phyloP scores from a whole-genome alignment of 2,329 filamentous ascomycete genomes.

The Bretziella fagacearum region DNA sequence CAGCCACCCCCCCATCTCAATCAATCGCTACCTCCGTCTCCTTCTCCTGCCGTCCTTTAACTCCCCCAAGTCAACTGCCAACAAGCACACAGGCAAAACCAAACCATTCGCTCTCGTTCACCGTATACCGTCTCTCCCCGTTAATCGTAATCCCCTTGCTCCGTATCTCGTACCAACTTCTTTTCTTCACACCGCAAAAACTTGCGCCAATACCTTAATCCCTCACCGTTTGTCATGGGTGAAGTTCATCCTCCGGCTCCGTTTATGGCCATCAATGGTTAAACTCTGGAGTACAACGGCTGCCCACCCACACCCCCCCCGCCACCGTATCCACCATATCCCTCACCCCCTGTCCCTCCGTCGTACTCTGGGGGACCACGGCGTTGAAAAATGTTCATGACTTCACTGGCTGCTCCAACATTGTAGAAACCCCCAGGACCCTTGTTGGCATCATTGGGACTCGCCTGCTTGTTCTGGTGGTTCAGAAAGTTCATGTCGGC shows the following conservation, averaged over 20 bases:
- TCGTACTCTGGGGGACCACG: slow-evolving; percentile 47
- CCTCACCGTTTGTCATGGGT: background rate
- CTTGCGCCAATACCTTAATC: background rate
- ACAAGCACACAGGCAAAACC: too few relatives aligned
- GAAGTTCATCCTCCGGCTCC: background rate
- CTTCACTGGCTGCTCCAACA: slow-evolving; percentile 38
- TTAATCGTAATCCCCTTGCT: background rate
- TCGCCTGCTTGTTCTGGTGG: slow-evolving; percentile 23
- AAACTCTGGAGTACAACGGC: too few relatives aligned
- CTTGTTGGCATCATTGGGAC: slow-evolving; percentile 17
- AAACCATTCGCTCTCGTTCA: too few relatives aligned
- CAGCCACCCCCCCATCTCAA: background rate
- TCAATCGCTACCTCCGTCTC: slow-evolving; percentile 6
- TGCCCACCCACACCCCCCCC: too few relatives aligned
- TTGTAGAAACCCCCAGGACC: slow-evolving; percentile 43
- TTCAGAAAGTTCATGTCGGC: slow-evolving; percentile 91
- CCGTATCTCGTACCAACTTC: background rate
- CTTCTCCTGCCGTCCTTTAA: background rate
- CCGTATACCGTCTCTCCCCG: too few relatives aligned
- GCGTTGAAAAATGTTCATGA: slow-evolving; percentile 54
- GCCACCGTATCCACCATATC: slow-evolving; percentile 90
- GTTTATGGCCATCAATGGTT: slow-evolving; percentile 36
- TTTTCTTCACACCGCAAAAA: background rate
- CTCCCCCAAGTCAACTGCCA: background rate
- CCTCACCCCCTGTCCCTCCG: slow-evolving; percentile 40